Base-by-base conservation (phyloP, 2,329 filamentous ascomycete species). In the Metarhizium guizhouense region DNA sequence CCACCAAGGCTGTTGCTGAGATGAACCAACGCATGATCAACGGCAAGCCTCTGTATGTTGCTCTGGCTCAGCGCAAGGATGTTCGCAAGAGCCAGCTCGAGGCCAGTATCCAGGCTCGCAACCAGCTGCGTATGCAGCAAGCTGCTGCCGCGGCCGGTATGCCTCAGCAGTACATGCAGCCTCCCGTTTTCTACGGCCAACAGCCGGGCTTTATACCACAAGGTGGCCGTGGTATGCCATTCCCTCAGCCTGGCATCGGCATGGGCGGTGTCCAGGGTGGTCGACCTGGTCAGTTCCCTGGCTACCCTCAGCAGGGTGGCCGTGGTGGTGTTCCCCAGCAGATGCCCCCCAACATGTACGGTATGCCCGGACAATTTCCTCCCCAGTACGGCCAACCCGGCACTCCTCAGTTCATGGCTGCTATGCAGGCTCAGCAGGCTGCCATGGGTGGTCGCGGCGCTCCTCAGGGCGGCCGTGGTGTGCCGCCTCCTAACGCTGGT, bases 21-120 rank as follows among this genome's bases (percentile, higher is more conserved):
- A 96, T 97, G 90, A 99, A 99, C 82, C 93, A 97, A 82, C 91
- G 94, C 75, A 99, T 99, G 94, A 82, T 97, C 64, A 88, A 92
- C 73, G 84, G 83, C 78, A 99, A 99, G 85, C 94, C 94, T 56
- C 82, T 99, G 59, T 99, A 99, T 71, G 94, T 99, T 67, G 94
- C 94, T 66, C 84, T 99, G 62, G 94, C 94, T 62, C 94, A 99
- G 82, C 93, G 94, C 77, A 99, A 99, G 85, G 94, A 99, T 76
- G 93, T 99, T 68, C 92, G 94, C 76, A 96, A 96, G 85, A 96
- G 86, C 79, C 94, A 97, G 81, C 90, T 99, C 65, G 94, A 99
- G 81, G 93, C 93, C 67, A 96, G 90, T 76, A 99, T 99, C 74
- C 94, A 97, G 79, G 93, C 94, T 74, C 91, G 94, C 75, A 97